Evolutionary conservation across 2,329 filamentous ascomycete species (phyloP), one percentile per base, ranked within the genome.

Genomic region (Ceratocystis huliohia): DNA sequence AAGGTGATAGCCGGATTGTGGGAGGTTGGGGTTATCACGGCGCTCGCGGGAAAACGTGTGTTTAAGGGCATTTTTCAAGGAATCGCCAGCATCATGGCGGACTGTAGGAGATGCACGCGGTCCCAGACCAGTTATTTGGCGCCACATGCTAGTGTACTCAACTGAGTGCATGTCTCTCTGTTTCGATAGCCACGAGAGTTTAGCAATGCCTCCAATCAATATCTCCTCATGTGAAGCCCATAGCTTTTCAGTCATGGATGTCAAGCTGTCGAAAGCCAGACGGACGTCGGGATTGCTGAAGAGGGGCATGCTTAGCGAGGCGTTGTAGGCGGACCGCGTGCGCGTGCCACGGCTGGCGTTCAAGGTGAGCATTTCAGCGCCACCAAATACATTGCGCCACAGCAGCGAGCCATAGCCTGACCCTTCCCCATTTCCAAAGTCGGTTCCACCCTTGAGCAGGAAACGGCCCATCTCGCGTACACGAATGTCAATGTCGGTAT

Each of bases 151-250:
- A 13, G 86, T 87, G 77, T 96, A 96, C 61, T 86, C 86, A 44
- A 96, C 72, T 69, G 93, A 87, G 74, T 96, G 90, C 67, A 81
- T 81, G 70, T 89, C 85, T 57, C 86, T 85, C 62, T 80, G 77
- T 7, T 78, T 73, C 61, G 83, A 85, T 46, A 87, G 76, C 88
- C 89, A 97, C 48, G 86, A 84, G 50, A 96, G 80, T 70, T 89
- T 91, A 13, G 88, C 78, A 71, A 84, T 87, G 22, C 84, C 91
- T 17, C 92, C 91, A 72, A 87, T 89, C 22, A 95, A 78, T 2
- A 87, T 85, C 76, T 99, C 93, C 72, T 97, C 93, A 73, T 99
- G 93, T 70, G 89, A 94, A 25, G 94, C 91, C 89, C 91, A 97
- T 13, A 86, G 84, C 76, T 97, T 96, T 69, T 93, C 84, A 0